Evolutionary conservation across 2,329 filamentous ascomycete genomes (phyloP).

Genomic region (Cladosporium oxysporum): DNA sequence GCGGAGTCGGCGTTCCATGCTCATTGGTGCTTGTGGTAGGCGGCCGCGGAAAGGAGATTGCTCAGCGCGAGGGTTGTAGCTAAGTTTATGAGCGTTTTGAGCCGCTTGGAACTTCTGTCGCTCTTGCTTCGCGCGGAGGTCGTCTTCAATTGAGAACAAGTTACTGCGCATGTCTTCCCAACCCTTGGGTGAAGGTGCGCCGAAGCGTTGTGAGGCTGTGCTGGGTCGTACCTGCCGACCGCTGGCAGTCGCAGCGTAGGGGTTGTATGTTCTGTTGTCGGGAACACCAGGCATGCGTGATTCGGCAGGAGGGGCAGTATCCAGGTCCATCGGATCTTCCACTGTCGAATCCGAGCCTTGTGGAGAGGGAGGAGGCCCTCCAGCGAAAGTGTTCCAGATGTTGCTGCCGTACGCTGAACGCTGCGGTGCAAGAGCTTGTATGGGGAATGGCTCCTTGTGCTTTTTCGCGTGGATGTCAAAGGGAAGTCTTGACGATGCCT

Average conservation of each 20-base stretch:
- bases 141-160: conserved; percentile 31
- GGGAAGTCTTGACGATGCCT: conserved; percentile 33
- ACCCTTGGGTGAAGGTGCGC: conserved; percentile 40
- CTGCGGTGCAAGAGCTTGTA: conserved; percentile 36
- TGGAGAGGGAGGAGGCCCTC: conserved; percentile 26
- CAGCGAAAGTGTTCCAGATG: conserved; percentile 22
- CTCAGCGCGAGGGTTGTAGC: conserved; percentile 37
- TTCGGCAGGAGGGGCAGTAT: conserved; percentile 44
- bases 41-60: conserved; percentile 67
- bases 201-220: conserved; percentile 51
- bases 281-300: conserved; percentile 25
- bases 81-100: conserved; percentile 21
- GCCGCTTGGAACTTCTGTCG: conserved; percentile 20
- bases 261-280: conserved; percentile 26
- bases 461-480: conserved; percentile 30
- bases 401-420: conserved; percentile 21
- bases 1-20: conserved; percentile 62
- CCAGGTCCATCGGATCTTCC: conserved; percentile 73
- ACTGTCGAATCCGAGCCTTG: conserved; percentile 29
- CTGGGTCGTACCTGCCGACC: conserved; percentile 23
- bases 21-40: conserved; percentile 67
- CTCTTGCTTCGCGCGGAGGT: conserved; percentile 25
- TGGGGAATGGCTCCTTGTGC: conserved; percentile 38
- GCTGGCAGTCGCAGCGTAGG: conserved; percentile 22
- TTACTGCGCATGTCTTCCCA: conserved; percentile 30